phyloP scores from a whole-genome alignment of 805 yeast species.

The Yarrowia phangngaensis region DNA sequence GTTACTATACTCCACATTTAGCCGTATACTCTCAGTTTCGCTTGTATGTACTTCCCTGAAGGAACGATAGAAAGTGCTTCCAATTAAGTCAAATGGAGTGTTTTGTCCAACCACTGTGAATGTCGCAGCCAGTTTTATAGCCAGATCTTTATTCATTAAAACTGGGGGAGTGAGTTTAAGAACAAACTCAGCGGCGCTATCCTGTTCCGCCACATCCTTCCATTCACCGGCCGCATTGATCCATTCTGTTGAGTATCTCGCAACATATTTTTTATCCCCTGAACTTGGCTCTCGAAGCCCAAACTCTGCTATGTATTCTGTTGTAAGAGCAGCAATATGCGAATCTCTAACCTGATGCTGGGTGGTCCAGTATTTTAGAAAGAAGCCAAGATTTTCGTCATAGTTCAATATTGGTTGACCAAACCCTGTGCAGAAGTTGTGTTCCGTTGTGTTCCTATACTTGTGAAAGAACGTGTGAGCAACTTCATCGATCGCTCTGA shows the following conservation, averaged over 20 bases:
- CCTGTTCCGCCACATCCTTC: constrained; percentile 24
- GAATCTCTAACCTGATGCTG: constrained; percentile 26
- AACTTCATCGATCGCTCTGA: constrained; percentile 37
- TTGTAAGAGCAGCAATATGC: background rate
- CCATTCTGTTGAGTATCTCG: constrained; percentile 33
- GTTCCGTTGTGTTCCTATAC: constrained; percentile 7
- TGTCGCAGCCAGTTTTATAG: constrained; percentile 28
- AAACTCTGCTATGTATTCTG: constrained; percentile 14
- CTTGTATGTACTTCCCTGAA: constrained; percentile 19
- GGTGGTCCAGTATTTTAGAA: constrained; percentile 37
- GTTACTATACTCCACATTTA: constrained; percentile 33
- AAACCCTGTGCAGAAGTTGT: constrained; percentile 28
- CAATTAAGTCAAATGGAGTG: constrained; percentile 8
- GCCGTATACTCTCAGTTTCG: background rate
- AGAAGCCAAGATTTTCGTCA: constrained; percentile 36
- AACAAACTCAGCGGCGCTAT: constrained; percentile 36
- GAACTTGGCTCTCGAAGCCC: constrained; percentile 21
- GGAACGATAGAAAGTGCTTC: constrained; percentile 14
- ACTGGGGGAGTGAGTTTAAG: constrained; percentile 41
- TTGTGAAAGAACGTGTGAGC: constrained; percentile 34
- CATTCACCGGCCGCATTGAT: constrained; percentile 10
- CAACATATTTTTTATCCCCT: constrained; percentile 7
- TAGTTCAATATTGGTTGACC: constrained; percentile 39
- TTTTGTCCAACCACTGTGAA: background rate
- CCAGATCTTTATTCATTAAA: constrained; percentile 30